Evolutionary conservation across 345 rosid genomes (phyloP), one percentile per base, ranked within the genome.

Genomic region (Heritiera fomes): DNA sequence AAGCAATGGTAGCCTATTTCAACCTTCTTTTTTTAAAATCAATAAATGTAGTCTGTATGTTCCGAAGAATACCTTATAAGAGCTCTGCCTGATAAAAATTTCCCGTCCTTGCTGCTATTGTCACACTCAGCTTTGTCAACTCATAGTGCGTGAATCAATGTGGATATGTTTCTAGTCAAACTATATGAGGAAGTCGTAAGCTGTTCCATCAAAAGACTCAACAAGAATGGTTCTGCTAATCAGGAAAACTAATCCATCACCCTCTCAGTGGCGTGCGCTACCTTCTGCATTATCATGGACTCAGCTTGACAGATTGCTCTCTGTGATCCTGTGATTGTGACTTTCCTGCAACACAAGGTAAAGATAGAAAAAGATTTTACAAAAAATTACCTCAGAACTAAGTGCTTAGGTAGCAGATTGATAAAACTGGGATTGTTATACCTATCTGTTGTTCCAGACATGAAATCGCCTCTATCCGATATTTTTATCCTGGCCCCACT

Each of bases 401-500:
- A 18, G n/a, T 32, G 18, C 45, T 32, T 47, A 40, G 34, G 58
- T 17, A 63, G 12, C 47, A 63, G 45, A 64, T 50, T 20, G 69
- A 34, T 40, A 50, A 43, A 59, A 46, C n/a, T 0, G 30, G 20
- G 69, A 43, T 41, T 73, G 47, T 55, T 58, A 8, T 89, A 97
- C 99, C 99, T 91, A 72, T 97, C 96, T 28, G 77, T 87, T 63
- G 98, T 97, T 86, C 98, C 99, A 69, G 98, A 83, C 82, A 94
- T 83, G 90, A 90, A 97, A 88, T 97, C 98, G 5, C 98, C 99
- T 85, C 98, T 84, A 75, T 97, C 99, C 30, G 98, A 94, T 88
- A 97, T 93, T 80, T 97, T 97, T 80, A 97, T 87, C 83, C 91
- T 84, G 72, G 99, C 96, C 76, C 99, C 98, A 18, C 91, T 94